Evolutionary conservation across 306 rosid genomes (phyloP).

Genomic region (Alnus glutinosa): DNA sequence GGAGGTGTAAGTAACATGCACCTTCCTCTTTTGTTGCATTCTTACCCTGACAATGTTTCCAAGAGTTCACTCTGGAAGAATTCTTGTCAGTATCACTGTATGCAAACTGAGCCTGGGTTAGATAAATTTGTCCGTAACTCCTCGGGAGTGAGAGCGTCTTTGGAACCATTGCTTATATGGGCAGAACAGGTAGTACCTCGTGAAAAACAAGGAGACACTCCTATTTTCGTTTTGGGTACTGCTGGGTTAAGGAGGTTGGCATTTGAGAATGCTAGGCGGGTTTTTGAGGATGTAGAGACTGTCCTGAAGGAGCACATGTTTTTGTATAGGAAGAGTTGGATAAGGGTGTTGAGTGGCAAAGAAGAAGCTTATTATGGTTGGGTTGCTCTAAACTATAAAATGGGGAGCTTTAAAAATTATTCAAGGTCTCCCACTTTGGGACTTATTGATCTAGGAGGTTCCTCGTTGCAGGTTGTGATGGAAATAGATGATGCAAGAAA

Average conservation of each 20-base stretch:
- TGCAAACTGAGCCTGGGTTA: slow-evolving; percentile 87
- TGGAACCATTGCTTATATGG: slow-evolving; percentile 74
- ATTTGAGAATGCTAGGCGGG: slow-evolving; percentile 35
- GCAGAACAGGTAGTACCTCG: slow-evolving; percentile 57
- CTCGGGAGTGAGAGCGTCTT: slow-evolving; percentile 54
- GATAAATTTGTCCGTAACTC: slow-evolving; percentile 69
- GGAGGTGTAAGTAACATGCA: slow-evolving; percentile 25
- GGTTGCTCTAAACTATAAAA: slow-evolving; percentile 81
- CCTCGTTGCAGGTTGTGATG: slow-evolving; percentile 76
- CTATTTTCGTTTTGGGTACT: slow-evolving; percentile 73
- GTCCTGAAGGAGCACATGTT: slow-evolving; percentile 52
- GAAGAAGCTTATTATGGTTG: slow-evolving; percentile 94
- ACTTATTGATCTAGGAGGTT: slow-evolving; percentile 84
- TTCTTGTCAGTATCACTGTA: slow-evolving; percentile 72
- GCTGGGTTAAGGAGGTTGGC: slow-evolving; percentile 74
- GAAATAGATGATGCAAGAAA: slow-evolving; percentile 47
- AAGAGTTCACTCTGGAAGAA: slow-evolving; percentile 43
- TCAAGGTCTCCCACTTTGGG: slow-evolving; percentile 56
- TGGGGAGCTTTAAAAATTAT: slow-evolving; percentile 49
- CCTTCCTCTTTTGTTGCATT: slow-evolving; percentile 59
- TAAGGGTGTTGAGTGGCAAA: slow-evolving; percentile 79
- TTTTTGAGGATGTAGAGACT: slow-evolving; percentile 56
- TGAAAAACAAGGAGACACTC: slow-evolving; percentile 47
- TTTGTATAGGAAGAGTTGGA: slow-evolving; percentile 57
- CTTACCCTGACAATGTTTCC: slow-evolving; percentile 57